A percentile compares a stretch with the other conserved stretches of the same genome.
Evolutionary conservation across 176 grass and related monocot genomes (phyloP).

Genomic region (Aegilops bicornis): DNA sequence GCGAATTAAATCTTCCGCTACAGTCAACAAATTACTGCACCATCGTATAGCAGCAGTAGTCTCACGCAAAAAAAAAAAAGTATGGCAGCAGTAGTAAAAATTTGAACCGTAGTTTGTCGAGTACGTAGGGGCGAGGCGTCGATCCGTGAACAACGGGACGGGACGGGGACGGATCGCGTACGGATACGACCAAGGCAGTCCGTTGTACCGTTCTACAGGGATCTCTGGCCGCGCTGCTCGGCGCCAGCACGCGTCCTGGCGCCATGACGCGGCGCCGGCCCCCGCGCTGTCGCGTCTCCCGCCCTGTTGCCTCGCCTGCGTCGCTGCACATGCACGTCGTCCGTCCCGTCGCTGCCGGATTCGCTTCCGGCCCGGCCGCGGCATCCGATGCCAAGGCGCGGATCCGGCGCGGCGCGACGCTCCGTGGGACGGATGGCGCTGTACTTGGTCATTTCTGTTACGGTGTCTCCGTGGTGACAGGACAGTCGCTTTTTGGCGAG

Average conservation of each 20-base stretch:
- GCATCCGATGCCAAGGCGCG: not conserved
- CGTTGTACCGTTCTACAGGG: not conserved
- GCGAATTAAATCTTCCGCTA: not conserved
- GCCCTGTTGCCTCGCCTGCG: not conserved
- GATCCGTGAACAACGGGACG: not conserved
- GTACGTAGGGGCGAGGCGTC: not conserved
- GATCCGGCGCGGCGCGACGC: not conserved
- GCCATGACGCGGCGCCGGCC: not conserved
- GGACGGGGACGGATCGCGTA: not conserved
- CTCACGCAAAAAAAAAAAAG: no score
- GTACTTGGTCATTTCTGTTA: not conserved
- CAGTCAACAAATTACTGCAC: not conserved
- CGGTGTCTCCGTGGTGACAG: not conserved
- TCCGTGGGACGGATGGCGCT: not conserved
- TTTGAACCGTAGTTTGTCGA: not conserved
- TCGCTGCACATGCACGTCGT: not conserved
- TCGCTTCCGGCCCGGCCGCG: not conserved
- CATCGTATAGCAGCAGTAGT: no score
- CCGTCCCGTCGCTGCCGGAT: not conserved
- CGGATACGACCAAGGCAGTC: not conserved
- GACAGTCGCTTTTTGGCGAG: not conserved
- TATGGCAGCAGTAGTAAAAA: no score
- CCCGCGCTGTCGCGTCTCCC: not conserved
- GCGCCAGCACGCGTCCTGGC: constrained; percentile 14
- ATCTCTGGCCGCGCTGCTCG: not conserved